Base-by-base conservation (phyloP, 1,284 basidiomycete species). In the Boletellus deceptivus region DNA sequence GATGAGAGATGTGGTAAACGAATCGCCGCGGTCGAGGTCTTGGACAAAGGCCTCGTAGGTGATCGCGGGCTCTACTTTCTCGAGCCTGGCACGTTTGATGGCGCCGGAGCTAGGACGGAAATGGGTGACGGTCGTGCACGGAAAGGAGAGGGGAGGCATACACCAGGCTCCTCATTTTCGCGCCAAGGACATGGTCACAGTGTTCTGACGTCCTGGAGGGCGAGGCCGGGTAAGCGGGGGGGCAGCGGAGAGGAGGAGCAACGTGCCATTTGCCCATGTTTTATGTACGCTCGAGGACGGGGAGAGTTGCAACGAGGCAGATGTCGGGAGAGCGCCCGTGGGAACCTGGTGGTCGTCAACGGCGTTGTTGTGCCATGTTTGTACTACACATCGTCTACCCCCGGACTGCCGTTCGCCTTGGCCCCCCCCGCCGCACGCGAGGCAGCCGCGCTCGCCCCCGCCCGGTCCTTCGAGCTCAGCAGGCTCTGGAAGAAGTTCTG, bases 401-500 rank as follows among this genome's bases (percentile, higher is more conserved):
- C 68, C 18, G 67, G 61, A 13, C 56, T 68, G 1, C 65, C 70
- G n/a, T 64, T 66, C 22, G 61, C 16, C 46, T 11, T 60, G 2
- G 62, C 54, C 14, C 39, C 54, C 41, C 56, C 64, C 6, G 59
- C 57, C 2, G 63, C 51, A 0, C 60, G 53, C 7, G 57, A 56
- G 39, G 59, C 67, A 25, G 54, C 57, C 22, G 60, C 61, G 38
- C 60, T 60, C 20, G 65, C 62, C 1, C 58, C 57, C 11, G 59
- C 64, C n/a, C 82, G 75, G 55, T 85, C 84, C 65, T 84, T 85
- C 45, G 80, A 80, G 58, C 77, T 85, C 56, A 93, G 70, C 59
- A 93, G 66, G 54, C 84, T 88, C 71, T 90, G 82, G 82, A 93
- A 93, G 75, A 93, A 93, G 65, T 89, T 87, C 59, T 91, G 87